Percentiles rank a stretch among this genome's conserved stretches.
Evolutionary conservation across 495 filamentous ascomycete species (phyloP).

Genomic region (Aspergillus coremiiformis): DNA sequence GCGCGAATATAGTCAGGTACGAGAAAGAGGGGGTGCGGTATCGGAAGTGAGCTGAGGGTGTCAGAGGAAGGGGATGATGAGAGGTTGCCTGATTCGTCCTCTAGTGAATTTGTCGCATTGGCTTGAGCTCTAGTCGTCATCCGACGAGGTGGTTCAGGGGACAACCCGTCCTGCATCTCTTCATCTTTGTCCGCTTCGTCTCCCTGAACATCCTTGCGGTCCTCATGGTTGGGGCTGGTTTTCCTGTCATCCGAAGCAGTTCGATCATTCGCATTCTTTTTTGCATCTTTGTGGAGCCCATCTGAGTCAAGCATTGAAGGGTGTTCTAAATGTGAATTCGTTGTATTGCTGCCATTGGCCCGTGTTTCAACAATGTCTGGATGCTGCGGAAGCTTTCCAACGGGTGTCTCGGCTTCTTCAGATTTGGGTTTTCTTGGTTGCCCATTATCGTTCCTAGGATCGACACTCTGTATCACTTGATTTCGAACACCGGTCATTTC

Average conservation of each 20-base stretch:
- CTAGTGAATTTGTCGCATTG: conserved; percentile 40
- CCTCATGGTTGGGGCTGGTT: conserved; percentile 1
- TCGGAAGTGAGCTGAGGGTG: conserved; percentile 41
- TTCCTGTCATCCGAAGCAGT: conserved; percentile 9
- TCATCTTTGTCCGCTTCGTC: conserved; percentile 25
- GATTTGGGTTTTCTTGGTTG: conserved; percentile 28
- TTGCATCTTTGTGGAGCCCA: conserved; percentile 9
- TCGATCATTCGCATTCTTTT: conserved; percentile 7
- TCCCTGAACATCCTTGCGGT: conserved; percentile 6
- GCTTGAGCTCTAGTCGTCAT: conserved; percentile 65
- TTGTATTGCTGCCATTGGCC: conserved; percentile 10
- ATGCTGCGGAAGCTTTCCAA: conserved; percentile 35
- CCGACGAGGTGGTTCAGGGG: conserved; percentile 46
- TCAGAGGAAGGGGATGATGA: conserved; percentile 43
- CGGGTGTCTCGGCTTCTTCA: conserved; percentile 34
- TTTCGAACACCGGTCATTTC: conserved; percentile 39
- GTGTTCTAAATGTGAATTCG: background rate
- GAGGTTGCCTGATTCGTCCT: conserved; percentile 25
- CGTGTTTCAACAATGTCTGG: conserved; percentile 12
- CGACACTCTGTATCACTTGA: background rate
- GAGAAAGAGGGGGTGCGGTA: conserved; percentile 80
- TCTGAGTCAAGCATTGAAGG: conserved; percentile 8
- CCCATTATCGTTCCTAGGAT: conserved; percentile 1
- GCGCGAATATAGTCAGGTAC: conserved; percentile 60
- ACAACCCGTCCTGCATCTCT: conserved; percentile 35